Evolutionary conservation across 257 asterid genomes (phyloP).

Genomic region (Capsicum rhomboideum): DNA sequence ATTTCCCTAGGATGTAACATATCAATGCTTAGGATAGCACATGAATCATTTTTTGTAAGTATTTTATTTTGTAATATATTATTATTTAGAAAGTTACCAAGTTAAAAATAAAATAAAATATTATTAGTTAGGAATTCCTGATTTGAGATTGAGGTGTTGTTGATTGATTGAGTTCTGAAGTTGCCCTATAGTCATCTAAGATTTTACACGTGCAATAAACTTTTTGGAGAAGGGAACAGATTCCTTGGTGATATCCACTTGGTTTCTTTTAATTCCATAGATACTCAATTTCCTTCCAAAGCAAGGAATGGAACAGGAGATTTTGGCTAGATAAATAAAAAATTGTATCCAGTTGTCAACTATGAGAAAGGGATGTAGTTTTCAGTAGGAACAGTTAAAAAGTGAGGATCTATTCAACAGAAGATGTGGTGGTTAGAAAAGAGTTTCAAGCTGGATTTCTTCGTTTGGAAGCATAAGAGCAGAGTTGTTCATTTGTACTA

Average conservation of each 20-base stretch:
- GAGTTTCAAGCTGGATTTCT: not conserved
- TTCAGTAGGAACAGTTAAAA: not conserved
- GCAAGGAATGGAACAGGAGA: not conserved
- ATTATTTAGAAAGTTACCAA: no score
- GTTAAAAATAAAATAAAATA: no score
- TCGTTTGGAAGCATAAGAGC: not conserved
- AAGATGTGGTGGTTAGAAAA: not conserved
- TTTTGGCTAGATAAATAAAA: not conserved
- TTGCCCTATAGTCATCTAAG: not conserved
- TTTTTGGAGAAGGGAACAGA: not conserved
- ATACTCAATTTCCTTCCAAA: not conserved
- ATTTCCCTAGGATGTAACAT: not conserved
- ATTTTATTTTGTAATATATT: not conserved
- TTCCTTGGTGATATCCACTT: not conserved
- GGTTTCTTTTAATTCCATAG: not conserved
- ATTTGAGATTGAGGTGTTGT: not conserved
- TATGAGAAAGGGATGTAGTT: not conserved
- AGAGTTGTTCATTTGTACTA: not conserved
- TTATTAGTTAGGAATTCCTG: not conserved
- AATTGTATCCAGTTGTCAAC: not conserved
- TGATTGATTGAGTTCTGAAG: not conserved
- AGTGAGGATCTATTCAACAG: not conserved
- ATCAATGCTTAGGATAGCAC: not conserved
- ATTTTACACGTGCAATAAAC: not conserved
- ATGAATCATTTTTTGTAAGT: not conserved